Evolutionary conservation across 169 alveolate species (phyloP), one percentile per base, ranked within the genome.

Genomic region (Theileria parva): DNA sequence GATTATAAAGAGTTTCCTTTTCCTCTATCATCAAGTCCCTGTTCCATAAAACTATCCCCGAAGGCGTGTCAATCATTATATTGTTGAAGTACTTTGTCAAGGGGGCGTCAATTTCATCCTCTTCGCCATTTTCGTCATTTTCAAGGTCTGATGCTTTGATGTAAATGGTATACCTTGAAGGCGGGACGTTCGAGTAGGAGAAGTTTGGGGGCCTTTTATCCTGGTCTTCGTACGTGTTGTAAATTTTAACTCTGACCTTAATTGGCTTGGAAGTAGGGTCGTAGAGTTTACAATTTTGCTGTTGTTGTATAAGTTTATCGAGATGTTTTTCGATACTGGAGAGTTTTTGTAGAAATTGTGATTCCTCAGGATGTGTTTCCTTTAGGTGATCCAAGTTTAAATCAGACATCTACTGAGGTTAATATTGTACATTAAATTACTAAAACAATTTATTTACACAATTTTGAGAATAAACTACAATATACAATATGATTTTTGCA

Each of bases 351-450:
- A 78, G 64, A 28, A 78, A 30, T 60, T 57, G 74, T 37, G 57
- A 78, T 78, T 78, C 81, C 55, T 69, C 67, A n/a, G 86, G 86
- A 28, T 78, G 74, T 17, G 80, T 39, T 13, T 34, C 44, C 50
- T 53, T 61, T 17, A 78, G 71, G 13, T 78, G 78, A 30, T 48
- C 71, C 32, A 78, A 60, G 23, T 44, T 57, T 57, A 59, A 57
- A 23, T 67, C 74, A n/a, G 70, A 69, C 86, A 78, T 78, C n/a
- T 32, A 63, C 11, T 12, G 25, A 32, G 48, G 12, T 59, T 44
- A 13, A 44, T 60, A 60, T 0, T 60, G 48, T 30, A 30, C 37
- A 60, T 30, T 1, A 30, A 60, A 9, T 60, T 60, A 13, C 17
- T 60, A 32, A 32, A 44, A 44, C 17, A 44, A 44, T 4, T 44